These are phyloP conservation scores for Amanita pseudoporphyria DNA, from an alignment of 768 basidiomycete species.

Conservation along the genomic window DNA sequence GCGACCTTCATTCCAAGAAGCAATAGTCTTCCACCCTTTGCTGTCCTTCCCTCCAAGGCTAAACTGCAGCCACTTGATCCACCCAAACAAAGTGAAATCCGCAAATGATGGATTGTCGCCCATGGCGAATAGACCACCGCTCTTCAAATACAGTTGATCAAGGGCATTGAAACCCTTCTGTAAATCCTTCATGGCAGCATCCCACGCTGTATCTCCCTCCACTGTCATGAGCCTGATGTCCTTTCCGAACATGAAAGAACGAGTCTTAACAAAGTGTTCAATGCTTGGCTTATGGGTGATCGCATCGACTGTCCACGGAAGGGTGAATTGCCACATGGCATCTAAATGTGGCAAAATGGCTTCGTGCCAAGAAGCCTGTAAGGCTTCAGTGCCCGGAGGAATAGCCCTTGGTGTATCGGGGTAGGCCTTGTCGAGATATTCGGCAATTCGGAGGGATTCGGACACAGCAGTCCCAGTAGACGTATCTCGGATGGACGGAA, in stretches of 20 bases:
- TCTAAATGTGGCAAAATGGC: not conserved
- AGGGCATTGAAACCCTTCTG: slow-evolving; percentile 16
- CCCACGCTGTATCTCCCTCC: slow-evolving; percentile 16
- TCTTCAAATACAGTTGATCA: slow-evolving; percentile 13
- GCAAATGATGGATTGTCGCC: slow-evolving; percentile 6
- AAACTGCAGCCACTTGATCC: slow-evolving; percentile 1
- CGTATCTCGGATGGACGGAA: slow-evolving; percentile 31
- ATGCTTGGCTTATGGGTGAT: slow-evolving; percentile 21
- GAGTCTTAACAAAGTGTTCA: slow-evolving; percentile 25
- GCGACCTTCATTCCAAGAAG: slow-evolving; percentile 10
- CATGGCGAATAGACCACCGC: slow-evolving; percentile 11
- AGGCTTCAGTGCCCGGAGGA: slow-evolving; percentile 15
- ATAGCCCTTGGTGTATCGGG: slow-evolving; percentile 24
- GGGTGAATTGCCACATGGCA: slow-evolving; percentile 9
- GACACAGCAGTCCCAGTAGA: slow-evolving; percentile 21
- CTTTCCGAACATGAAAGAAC: slow-evolving; percentile 18
- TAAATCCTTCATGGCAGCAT: slow-evolving; percentile 20
- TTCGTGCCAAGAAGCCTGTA: slow-evolving; percentile 10
- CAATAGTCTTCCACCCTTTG: slow-evolving; percentile 8
- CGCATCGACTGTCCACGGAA: slow-evolving; percentile 12
- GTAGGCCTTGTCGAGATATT: slow-evolving; percentile 31
- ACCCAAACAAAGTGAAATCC: slow-evolving; percentile 8
- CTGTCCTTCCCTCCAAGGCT: slow-evolving; percentile 7
- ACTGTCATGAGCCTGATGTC: slow-evolving; percentile 24
- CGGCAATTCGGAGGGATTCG: slow-evolving; percentile 29